Evolutionary conservation across 352 stramenopile genomes (phyloP), one percentile per base, ranked within the genome.

Genomic region (Phytophthora megakarya): DNA sequence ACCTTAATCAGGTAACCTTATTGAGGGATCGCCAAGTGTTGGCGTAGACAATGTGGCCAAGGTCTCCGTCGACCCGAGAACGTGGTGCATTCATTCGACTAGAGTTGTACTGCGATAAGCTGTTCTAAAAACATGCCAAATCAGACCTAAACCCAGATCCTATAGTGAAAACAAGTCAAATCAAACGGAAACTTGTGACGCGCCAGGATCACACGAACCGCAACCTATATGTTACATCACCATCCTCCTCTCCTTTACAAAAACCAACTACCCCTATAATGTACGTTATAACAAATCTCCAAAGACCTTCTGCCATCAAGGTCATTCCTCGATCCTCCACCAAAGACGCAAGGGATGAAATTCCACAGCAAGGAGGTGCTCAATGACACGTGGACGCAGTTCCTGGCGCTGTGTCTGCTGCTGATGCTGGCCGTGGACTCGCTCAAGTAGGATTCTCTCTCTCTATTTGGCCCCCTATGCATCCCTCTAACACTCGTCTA

Each of bases 361-460:
- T 87, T 91, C 63, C 70, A 89, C 68, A 78, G 81, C 54, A 81
- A 75, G 44, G 82, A 90, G 54, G 84, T 92, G 72, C 72, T 96
- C 13, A 88, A 87, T 50, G 87, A 96, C 52, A 80, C 89, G 38
- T 92, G 83, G 80, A 86, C 83, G 62, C 87, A 96, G 75, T 90
- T 93, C 67, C 49, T 90, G 40, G 80, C 83, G 47, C 74, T 96
- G 28, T 79, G 64, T 45, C 67, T 94, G 51, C 67, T 94, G 47
- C 78, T 93, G 33, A 86, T 88, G 80, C 73, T 96, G 51, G 78
- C 87, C 13, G 81, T 94, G 26, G 87, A 96, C 70, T 92, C 84
- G 55, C 73, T 96, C 77, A 96, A 96, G 83, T 92, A 76, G 61
- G 81, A n/a, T n/a, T n/a, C n/a, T 89, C 7, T 26, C 5, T 49